Percentiles rank a stretch among this genome's conserved stretches.
Evolutionary conservation across 2,329 filamentous ascomycete genomes (phyloP).

Genomic region (Penicillium aurantiogriseum): DNA sequence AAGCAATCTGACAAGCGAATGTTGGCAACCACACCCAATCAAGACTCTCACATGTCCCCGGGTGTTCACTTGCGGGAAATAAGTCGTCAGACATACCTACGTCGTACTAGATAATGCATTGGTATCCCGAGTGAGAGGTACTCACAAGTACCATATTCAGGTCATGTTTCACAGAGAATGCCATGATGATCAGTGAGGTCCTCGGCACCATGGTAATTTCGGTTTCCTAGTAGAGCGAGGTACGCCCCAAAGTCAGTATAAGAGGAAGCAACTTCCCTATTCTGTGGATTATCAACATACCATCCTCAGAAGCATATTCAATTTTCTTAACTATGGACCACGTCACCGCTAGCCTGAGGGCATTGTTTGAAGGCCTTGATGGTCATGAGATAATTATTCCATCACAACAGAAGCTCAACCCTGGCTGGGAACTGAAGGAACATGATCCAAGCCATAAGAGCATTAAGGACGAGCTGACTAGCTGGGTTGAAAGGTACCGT

Average conservation of each 20-base stretch:
- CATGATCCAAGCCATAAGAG: neutral
- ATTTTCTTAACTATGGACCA: neutral
- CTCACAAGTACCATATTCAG: too few relatives aligned
- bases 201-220: neutral
- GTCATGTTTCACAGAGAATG: too few relatives aligned
- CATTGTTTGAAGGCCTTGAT: neutral
- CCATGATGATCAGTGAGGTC: neutral
- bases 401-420: neutral
- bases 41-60: too few relatives aligned
- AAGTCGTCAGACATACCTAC: too few relatives aligned
- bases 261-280: neutral
- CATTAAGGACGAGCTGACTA: neutral
- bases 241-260: neutral
- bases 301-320: neutral
- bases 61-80: too few relatives aligned
- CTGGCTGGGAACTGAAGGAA: neutral
- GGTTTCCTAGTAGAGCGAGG: neutral
- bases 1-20: neutral
- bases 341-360: neutral
- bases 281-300: neutral
- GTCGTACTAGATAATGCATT: too few relatives aligned
- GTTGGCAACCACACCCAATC: neutral
- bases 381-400: neutral
- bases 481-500: neutral
- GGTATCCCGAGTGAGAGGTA: too few relatives aligned